Evolutionary conservation across 495 filamentous ascomycete genomes (phyloP).

Genomic region (Penicillium mononematosum): DNA sequence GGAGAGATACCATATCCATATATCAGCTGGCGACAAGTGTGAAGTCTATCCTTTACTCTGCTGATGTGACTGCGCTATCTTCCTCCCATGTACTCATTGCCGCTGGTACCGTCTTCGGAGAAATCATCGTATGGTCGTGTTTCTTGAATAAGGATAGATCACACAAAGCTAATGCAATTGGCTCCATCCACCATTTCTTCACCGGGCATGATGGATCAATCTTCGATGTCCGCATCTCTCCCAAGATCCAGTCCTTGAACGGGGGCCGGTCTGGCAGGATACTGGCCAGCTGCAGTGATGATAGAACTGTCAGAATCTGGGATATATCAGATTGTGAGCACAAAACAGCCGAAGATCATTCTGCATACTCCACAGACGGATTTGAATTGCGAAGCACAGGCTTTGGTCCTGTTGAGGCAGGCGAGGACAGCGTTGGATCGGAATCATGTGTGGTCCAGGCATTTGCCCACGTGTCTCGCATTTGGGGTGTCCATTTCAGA

Average conservation of each 20-base stretch:
- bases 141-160: conserved; percentile 25
- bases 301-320: conserved; percentile 89
- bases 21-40: conserved; percentile 62
- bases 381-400: conserved; percentile 46
- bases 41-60: conserved; percentile 84
- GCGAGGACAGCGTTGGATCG: conserved; percentile 22
- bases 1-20: conserved; percentile 33
- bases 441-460: conserved; percentile 57
- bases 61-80: conserved; percentile 63
- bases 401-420: conserved; percentile 30
- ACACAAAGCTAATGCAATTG: conserved; percentile 17
- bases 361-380: conserved; percentile 45
- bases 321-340: conserved; percentile 60
- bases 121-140: conserved; percentile 87
- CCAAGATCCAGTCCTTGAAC: conserved; percentile 44
- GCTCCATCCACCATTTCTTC: conserved; percentile 66
- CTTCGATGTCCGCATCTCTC: conserved; percentile 81
- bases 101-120: conserved; percentile 89
- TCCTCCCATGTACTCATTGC: conserved; percentile 65
- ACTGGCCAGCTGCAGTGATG: conserved; percentile 91
- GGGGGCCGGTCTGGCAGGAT: conserved; percentile 48
- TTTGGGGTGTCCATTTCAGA: conserved; percentile 80
- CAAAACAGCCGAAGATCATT: conserved; percentile 30
- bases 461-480: conserved; percentile 85
- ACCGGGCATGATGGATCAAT: conserved; percentile 92